Base-by-base conservation (phyloP, 2,329 filamentous ascomycete species). In the Rutstroemia sydowiana region DNA sequence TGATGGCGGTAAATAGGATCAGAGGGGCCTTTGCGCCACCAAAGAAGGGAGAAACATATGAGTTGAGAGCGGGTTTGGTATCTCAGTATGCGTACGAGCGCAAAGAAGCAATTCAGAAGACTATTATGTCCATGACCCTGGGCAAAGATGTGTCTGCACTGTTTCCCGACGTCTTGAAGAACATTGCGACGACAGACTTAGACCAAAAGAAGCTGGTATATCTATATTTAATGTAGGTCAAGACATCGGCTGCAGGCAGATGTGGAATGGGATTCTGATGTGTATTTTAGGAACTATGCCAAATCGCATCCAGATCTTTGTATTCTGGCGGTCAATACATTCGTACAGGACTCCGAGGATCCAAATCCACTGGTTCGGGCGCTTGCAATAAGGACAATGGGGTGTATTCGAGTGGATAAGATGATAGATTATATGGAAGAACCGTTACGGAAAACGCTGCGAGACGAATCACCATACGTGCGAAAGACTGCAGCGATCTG, bases 371-470 rank as follows among this genome's bases (percentile, higher is more conserved):
- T 98, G 21, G 89, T 98, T 65, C 79, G 93, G 75, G 93, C 93
- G 46, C 78, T 98, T 47, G 93, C 93, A 51, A 95, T 98, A 69
- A 82, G 93, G 63, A 98, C 93, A 31, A 98, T 98, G 93, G 93
- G 93, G 37, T 97, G 93, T 66, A 97, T 98, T 64, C 78, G 93
- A 52, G 93, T 98, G 51, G 93, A 97, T 62, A 98, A 98, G 72
- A 98, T 98, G 89, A 89, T 97, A 59, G 93, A 98, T 68, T 98
- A 98, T 70, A 97, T 98, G 92, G 93, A 97, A 70, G 93, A 98
- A 66, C 93, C 93, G 13, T 72, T 98, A 57, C 82, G 93, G 62
- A 98, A 98, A 74, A 98, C 93, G 11, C 75, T 98, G 60, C 84
- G 90, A 69, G 93, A 98, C 72, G 93, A 98, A 71, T 97, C 92